These are phyloP conservation scores for Combretum micranthum DNA, from an alignment of 345 rosid genomes.

Conservation along the genomic window DNA sequence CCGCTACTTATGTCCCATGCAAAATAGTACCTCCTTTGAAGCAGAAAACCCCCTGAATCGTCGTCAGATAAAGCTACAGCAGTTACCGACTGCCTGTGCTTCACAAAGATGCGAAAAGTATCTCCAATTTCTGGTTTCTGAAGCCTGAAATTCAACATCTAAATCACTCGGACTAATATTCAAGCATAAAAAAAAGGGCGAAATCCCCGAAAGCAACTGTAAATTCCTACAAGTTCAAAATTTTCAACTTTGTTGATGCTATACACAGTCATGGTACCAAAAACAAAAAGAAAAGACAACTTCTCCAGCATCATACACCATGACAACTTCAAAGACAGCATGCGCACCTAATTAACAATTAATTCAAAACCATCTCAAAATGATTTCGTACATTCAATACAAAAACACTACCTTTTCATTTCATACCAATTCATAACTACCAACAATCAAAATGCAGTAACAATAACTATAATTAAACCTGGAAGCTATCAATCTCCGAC, in stretches of 20 bases:
- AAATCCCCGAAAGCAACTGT: not conserved
- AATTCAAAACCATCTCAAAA: too few species aligned
- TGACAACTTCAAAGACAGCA: too few species aligned
- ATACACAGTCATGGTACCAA: too few species aligned
- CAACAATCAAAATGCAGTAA: not conserved
- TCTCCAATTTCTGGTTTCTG: conserved; percentile 47
- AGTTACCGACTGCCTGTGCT: conserved; percentile 75
- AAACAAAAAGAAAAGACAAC: too few species aligned
- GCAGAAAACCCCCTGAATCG: conserved; percentile 80
- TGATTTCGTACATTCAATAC: too few species aligned
- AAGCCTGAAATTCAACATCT: conserved; percentile 40
- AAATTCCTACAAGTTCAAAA: not conserved
- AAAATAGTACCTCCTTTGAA: conserved; percentile 71
- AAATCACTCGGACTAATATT: conserved; percentile 6
- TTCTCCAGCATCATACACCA: too few species aligned
- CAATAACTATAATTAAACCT: conserved; percentile 34
- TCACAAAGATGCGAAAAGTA: conserved; percentile 45
- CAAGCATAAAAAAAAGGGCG: not conserved
- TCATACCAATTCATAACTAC: not conserved
- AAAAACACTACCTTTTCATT: too few species aligned
- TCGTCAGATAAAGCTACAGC: conserved; percentile 85
- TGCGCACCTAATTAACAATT: too few species aligned
- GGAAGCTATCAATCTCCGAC: conserved; percentile 63
- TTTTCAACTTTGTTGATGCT: too few species aligned
- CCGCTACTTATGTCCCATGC: conserved; percentile 89